phyloP scores from a whole-genome alignment of 75 land plant species.

The Adiantum capillusveneris region DNA sequence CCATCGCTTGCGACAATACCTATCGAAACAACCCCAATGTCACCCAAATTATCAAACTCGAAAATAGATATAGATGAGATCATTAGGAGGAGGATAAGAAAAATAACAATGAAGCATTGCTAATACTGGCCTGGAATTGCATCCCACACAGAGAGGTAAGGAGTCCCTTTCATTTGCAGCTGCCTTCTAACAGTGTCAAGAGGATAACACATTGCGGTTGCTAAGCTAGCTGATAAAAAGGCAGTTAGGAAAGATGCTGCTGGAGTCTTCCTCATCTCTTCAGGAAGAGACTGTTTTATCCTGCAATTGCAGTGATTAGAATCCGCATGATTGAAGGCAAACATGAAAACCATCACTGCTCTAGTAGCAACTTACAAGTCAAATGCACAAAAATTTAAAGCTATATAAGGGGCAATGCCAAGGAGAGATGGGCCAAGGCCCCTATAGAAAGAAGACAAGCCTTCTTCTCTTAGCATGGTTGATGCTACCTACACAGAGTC shows the following conservation, averaged over 20 bases:
- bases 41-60: no score
- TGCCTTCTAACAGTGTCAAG: conserved; percentile 91
- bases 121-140: conserved; percentile 68
- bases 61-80: no score
- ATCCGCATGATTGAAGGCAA: neutral
- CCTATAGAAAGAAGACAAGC: conserved; percentile 52
- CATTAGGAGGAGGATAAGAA: no score
- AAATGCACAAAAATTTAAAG: conserved; percentile 31
- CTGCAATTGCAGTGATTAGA: no score
- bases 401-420: conserved; percentile 38
- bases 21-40: conserved; percentile 6
- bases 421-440: conserved; percentile 48
- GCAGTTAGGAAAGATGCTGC: conserved; percentile 79
- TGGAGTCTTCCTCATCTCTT: conserved; percentile 64
- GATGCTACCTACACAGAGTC: conserved; percentile 34
- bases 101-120: no score
- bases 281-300: conserved; percentile 87
- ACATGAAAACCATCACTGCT: no score
- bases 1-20: conserved; percentile 92
- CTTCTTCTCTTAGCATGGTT: conserved; percentile 35
- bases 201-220: conserved; percentile 89
- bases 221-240: conserved; percentile 69
- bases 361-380: conserved; percentile 17
- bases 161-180: conserved; percentile 95
- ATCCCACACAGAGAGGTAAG: conserved; percentile 67